Conservation (phyloP, 352 stramenopile species). For the Pythium oligandrum region DNA sequence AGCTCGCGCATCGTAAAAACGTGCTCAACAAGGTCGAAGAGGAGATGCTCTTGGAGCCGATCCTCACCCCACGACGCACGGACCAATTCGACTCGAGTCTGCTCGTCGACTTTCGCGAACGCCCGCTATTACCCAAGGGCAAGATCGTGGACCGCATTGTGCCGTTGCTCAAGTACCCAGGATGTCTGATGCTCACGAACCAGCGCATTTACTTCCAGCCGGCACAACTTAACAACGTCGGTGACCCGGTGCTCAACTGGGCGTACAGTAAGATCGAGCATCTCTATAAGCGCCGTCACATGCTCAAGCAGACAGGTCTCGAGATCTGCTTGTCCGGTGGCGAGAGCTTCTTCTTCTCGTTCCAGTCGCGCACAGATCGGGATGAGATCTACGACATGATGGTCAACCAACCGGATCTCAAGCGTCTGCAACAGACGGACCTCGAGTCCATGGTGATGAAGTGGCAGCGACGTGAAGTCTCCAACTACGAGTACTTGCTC, state of each 20-base stretch:
- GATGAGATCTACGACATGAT: conserved; percentile 87
- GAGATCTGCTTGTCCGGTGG: conserved; percentile 80
- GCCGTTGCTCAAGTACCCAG: conserved; percentile 88
- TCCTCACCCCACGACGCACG: conserved; percentile 66
- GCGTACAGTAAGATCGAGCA: conserved; percentile 72
- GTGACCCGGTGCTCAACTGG: conserved; percentile 83
- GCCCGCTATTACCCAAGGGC: conserved; percentile 57
- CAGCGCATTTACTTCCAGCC: conserved; percentile 88
- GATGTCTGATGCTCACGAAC: conserved; percentile 91
- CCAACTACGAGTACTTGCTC: conserved; percentile 93
- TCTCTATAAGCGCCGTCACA: conserved; percentile 86
- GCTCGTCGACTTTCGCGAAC: conserved; percentile 89
- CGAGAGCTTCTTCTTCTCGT: conserved; percentile 80
- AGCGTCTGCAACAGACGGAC: conserved; percentile 53
- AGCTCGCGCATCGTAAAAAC: conserved; percentile 52
- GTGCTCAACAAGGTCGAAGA: conserved; percentile 87
- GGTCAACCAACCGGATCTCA: conserved; percentile 64
- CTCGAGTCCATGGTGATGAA: conserved; percentile 76
- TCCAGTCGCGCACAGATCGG: conserved; percentile 56
- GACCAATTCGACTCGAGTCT: conserved; percentile 86
- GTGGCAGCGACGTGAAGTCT: conserved; percentile 86
- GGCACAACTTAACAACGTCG: conserved; percentile 90
- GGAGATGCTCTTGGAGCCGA: conserved; percentile 61
- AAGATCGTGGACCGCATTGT: conserved; percentile 88
- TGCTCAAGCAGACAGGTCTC: conserved; percentile 86